These are phyloP conservation scores for Pleurostoma richardsiae DNA, from an alignment of 2,329 filamentous ascomycete species.

Conservation along the genomic window DNA sequence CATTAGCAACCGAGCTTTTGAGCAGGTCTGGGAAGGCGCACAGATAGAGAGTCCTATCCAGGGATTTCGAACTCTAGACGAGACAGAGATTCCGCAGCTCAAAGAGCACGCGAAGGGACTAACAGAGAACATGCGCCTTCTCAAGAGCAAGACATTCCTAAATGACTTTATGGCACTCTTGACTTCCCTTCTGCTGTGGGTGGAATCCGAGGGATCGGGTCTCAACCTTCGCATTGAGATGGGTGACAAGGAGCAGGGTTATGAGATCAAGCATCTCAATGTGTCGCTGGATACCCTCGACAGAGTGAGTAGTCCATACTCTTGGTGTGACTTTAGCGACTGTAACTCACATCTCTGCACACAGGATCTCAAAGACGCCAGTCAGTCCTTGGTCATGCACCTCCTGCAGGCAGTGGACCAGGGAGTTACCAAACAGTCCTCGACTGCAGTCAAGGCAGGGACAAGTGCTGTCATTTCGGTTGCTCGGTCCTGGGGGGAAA, in stretches of 20 bases:
- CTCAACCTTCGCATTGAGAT: too few species aligned
- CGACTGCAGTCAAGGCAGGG: neutral
- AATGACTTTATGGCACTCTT: constrained; percentile 44
- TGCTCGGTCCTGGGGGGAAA: neutral
- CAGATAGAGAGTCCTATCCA: constrained; percentile 42
- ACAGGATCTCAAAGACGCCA: neutral
- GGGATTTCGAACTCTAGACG: constrained; percentile 45
- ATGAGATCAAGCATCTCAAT: constrained; percentile 1
- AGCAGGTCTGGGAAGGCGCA: constrained; percentile 53
- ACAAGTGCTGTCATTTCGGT: neutral
- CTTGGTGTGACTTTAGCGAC: too few species aligned
- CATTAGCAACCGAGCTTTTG: constrained; percentile 57
- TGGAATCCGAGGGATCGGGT: too few species aligned
- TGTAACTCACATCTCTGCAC: too few species aligned
- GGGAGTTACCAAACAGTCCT: neutral
- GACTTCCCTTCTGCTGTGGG: constrained; percentile 41
- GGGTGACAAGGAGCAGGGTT: neutral
- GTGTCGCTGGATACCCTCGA: neutral
- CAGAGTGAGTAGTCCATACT: too few species aligned
- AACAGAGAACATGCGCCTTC: constrained; percentile 29
- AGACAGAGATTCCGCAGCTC: constrained; percentile 56
- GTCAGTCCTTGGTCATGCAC: neutral
- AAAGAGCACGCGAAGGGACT: constrained; percentile 54
- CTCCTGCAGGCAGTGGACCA: neutral
- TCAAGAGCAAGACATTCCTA: constrained; percentile 42